A percentile compares a stretch with the other conserved stretches of the same genome.
Conservation (phyloP, 768 basidiomycete species). For the Calvatia gigantea region DNA sequence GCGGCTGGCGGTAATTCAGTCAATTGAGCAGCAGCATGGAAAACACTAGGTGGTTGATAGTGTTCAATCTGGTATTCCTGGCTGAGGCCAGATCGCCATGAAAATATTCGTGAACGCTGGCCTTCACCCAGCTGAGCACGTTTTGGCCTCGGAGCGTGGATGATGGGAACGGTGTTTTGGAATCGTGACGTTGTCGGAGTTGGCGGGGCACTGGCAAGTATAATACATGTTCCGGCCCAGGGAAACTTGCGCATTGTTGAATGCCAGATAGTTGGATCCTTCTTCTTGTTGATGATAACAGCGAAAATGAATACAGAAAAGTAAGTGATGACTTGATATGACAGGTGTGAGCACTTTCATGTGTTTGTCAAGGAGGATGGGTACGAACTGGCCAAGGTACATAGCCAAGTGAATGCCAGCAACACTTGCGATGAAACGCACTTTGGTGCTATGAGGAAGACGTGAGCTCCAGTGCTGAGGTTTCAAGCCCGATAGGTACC, state of each 20-base stretch:
- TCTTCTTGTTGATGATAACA: constrained; percentile 33
- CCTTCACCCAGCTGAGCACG: constrained; percentile 20
- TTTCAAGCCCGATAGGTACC: neutral
- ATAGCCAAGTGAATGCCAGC: constrained; percentile 59
- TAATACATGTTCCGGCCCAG: constrained; percentile 24
- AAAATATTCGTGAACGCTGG: constrained; percentile 29
- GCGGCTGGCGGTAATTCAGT: constrained; percentile 1
- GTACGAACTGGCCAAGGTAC: constrained; percentile 26
- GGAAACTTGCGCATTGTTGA: constrained; percentile 43
- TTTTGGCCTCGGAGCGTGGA: constrained; percentile 42
- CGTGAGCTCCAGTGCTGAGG: neutral
- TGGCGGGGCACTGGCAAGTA: constrained; percentile 30
- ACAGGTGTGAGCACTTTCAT: neutral
- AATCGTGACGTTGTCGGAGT: constrained; percentile 31
- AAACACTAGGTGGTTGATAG: constrained; percentile 25
- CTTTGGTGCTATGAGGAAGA: constrained; percentile 13
- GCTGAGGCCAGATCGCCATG: constrained; percentile 37
- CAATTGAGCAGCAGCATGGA: neutral
- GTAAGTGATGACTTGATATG: constrained; percentile 52
- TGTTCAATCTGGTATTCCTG: constrained; percentile 48
- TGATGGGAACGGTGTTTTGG: constrained; percentile 33
- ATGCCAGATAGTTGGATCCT: constrained; percentile 50
- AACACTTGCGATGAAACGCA: constrained; percentile 57
- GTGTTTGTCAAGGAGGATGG: neutral
- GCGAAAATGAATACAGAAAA: constrained; percentile 44